Percentiles rank a stretch among this genome's conserved stretches.
Conservation (phyloP, 2,329 filamentous ascomycete genomes). For the Rhexocercosporidium sp. region DNA sequence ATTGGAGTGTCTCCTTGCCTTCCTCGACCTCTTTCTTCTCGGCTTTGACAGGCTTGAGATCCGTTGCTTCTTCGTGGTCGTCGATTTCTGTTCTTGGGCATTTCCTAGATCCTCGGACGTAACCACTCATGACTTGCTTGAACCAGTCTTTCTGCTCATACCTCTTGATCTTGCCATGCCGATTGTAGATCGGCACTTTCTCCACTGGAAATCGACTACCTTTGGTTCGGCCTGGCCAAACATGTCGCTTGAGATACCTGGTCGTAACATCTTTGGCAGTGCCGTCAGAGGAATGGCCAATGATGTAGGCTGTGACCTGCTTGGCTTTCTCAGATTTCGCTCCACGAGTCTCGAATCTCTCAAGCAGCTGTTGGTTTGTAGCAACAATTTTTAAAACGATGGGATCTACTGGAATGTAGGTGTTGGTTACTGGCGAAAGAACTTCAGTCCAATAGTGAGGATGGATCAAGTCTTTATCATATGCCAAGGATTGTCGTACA, state of each 20-base stretch:
- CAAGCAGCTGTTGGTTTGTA: slow-evolving; percentile 72
- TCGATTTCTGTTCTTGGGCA: slow-evolving; percentile 72
- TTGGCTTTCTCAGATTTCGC: slow-evolving; percentile 82
- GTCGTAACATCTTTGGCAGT: slow-evolving; percentile 95
- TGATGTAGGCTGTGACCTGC: slow-evolving; percentile 87
- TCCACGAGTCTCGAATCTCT: slow-evolving; percentile 82
- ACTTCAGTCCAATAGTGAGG: slow-evolving; percentile 95
- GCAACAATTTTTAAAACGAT: slow-evolving; percentile 70
- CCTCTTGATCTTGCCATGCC: slow-evolving; percentile 75
- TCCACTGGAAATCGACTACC: slow-evolving; percentile 78
- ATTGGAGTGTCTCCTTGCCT: slow-evolving; percentile 82
- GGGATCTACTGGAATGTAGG: slow-evolving; percentile 79
- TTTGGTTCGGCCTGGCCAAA: slow-evolving; percentile 88
- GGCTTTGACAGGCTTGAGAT: slow-evolving; percentile 73
- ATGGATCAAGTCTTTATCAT: slow-evolving; percentile 78
- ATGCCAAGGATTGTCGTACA: slow-evolving; percentile 50
- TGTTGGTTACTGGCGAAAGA: slow-evolving; percentile 79
- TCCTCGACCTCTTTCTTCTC: slow-evolving; percentile 76
- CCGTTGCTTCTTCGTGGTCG: slow-evolving; percentile 77
- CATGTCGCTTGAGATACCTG: slow-evolving; percentile 81
- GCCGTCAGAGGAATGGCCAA: slow-evolving; percentile 82
- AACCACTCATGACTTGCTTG: slow-evolving; percentile 76
- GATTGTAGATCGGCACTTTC: slow-evolving; percentile 81
- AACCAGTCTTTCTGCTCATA: slow-evolving; percentile 91
- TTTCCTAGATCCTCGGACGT: slow-evolving; percentile 57